These are phyloP conservation scores for Wallacemonas sp. DNA, from an alignment of 208 protist species.

Conservation along the genomic window DNA sequence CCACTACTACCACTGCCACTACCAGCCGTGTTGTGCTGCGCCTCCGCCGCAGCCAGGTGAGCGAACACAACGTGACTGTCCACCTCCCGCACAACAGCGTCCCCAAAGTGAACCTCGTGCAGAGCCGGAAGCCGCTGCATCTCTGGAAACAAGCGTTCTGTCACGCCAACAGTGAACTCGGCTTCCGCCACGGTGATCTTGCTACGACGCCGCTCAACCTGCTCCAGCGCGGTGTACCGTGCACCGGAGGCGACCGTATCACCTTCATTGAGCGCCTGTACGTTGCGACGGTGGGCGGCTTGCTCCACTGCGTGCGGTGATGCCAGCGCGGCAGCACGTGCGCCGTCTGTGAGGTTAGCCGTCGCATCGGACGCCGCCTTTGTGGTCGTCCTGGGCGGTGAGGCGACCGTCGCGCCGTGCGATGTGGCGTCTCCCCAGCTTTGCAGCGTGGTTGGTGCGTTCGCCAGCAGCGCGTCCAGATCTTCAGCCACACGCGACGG, in stretches of 20 bases:
- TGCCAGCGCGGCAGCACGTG: neutral
- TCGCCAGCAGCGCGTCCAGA: constrained; percentile 1
- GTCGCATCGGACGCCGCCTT: no score
- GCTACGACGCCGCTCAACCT: constrained; percentile 76
- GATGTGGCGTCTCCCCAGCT: no score
- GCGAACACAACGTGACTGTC: constrained; percentile 61
- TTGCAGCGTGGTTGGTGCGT: constrained; percentile 8
- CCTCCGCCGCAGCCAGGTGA: neutral
- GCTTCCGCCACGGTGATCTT: constrained; percentile 59
- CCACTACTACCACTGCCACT: neutral
- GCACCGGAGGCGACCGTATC: constrained; percentile 19
- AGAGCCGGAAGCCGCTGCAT: constrained; percentile 66
- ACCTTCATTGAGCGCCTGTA: constrained; percentile 6
- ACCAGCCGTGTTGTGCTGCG: neutral
- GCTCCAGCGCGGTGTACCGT: constrained; percentile 23
- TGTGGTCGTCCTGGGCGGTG: no score
- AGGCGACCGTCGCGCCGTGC: no score
- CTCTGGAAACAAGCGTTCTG: constrained; percentile 78
- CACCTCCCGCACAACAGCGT: constrained; percentile 74
- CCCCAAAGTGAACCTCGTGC: constrained; percentile 86
- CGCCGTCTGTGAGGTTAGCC: no score
- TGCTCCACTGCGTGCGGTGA: neutral
- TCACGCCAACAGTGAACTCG: constrained; percentile 78
- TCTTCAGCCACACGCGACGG: neutral
- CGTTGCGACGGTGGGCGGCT: constrained; percentile 1